Evolutionary conservation across 2,329 filamentous ascomycete genomes (phyloP).

Genomic region (Colletotrichum australisinense): DNA sequence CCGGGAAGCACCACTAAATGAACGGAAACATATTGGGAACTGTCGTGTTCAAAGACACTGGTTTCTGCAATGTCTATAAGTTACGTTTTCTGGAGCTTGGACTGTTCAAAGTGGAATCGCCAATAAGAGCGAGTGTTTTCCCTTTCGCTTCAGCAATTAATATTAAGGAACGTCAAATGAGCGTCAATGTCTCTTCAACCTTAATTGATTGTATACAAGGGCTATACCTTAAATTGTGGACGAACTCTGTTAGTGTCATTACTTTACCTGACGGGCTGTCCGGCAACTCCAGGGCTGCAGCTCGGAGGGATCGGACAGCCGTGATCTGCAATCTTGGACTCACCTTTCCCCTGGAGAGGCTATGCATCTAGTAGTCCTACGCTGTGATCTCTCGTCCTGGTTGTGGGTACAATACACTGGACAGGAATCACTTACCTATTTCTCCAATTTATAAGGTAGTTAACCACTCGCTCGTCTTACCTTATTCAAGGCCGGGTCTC

Average conservation of each 20-base stretch:
- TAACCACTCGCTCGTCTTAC: too few relatives aligned
- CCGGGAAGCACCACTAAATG: background rate
- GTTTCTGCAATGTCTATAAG: background rate
- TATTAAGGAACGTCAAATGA: background rate
- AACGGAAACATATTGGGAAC: background rate
- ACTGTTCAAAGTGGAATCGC: background rate
- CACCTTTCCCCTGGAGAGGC: background rate
- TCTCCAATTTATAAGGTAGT: too few relatives aligned
- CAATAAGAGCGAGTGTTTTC: background rate
- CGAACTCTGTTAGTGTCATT: background rate
- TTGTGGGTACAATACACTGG: background rate
- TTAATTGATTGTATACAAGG: background rate
- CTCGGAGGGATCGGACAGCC: background rate
- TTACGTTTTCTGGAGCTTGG: background rate
- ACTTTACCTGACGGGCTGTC: background rate
- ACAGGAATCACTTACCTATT: background rate
- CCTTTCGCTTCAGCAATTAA: background rate
- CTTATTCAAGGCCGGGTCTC: too few relatives aligned
- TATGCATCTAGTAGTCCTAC: background rate
- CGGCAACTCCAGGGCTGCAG: background rate
- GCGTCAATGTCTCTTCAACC: background rate
- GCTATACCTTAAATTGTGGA: background rate
- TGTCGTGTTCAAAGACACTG: background rate
- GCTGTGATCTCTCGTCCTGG: background rate
- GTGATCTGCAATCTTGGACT: background rate